These are phyloP conservation scores for Cucumis melo DNA, from an alignment of 306 rosid genomes.

Conservation along the genomic window DNA sequence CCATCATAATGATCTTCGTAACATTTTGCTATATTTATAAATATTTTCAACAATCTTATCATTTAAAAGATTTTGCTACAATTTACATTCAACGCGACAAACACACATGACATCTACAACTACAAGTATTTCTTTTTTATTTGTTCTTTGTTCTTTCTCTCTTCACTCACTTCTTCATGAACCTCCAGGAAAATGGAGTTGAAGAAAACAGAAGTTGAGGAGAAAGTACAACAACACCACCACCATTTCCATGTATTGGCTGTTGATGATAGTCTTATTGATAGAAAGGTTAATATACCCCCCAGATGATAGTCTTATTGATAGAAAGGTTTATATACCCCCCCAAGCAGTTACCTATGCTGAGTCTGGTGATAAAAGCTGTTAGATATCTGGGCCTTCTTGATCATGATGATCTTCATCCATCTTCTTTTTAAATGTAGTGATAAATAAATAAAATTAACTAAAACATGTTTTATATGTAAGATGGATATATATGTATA, in stretches of 20 bases:
- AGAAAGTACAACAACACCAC: not conserved
- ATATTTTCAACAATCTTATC: too few relatives aligned
- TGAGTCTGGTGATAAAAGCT: constrained; percentile 93
- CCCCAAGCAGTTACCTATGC: constrained; percentile 87
- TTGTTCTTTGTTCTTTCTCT: not conserved
- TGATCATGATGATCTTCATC: constrained; percentile 23
- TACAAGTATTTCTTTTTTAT: not conserved
- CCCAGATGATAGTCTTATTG: too few relatives aligned
- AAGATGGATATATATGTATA: too few relatives aligned
- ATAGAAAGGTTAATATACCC: too few relatives aligned
- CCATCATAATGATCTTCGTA: too few relatives aligned
- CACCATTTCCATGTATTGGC: constrained; percentile 92
- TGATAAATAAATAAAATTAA: too few relatives aligned
- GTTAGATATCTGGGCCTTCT: constrained; percentile 62
- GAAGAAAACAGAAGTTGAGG: constrained; percentile 15
- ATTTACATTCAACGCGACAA: too few relatives aligned
- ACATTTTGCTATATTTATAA: too few relatives aligned
- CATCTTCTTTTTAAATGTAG: not conserved
- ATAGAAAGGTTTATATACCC: too few relatives aligned
- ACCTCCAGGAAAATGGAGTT: constrained; percentile 17
- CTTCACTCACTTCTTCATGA: constrained; percentile 27
- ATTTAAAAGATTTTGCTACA: too few relatives aligned
- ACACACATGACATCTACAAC: not conserved
- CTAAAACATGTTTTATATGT: too few relatives aligned
- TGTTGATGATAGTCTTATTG: constrained; percentile 71